Conservation (phyloP, 805 yeast species). For the Saturnispora gosingensis region DNA sequence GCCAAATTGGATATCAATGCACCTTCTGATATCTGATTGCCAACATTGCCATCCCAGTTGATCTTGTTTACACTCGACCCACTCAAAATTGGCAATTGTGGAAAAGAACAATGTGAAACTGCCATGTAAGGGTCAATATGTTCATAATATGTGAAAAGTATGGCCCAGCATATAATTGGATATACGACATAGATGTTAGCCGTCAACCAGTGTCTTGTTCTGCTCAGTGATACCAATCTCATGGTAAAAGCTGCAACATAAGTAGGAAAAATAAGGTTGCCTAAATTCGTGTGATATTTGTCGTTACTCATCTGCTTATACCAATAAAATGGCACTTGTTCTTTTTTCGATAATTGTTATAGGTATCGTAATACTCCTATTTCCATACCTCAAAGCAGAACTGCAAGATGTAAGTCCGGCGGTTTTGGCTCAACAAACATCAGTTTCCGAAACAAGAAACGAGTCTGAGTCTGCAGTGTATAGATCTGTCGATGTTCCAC, state of each 20-base stretch:
- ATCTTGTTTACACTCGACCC: not conserved
- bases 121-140: conserved; percentile 11
- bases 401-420: conserved; percentile 48
- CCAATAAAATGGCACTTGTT: not conserved
- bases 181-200: conserved; percentile 21
- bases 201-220: conserved; percentile 28
- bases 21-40: conserved; percentile 2
- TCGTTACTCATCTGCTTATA: not conserved
- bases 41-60: conserved; percentile 4
- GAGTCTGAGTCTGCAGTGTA: conserved; percentile 66
- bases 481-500: conserved; percentile 66
- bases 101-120: conserved; percentile 12
- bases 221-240: not conserved
- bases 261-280: not conserved
- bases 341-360: not conserved
- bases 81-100: conserved; percentile 2
- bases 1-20: not conserved
- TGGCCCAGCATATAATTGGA: conserved; percentile 10
- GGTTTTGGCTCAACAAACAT: conserved; percentile 56
- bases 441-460: conserved; percentile 53
- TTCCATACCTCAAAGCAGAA: conserved; percentile 24
- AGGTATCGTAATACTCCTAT: conserved; percentile 11
- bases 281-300: not conserved
- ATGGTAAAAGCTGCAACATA: not conserved
- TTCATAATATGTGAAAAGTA: conserved; percentile 10